A percentile compares a stretch with the other conserved stretches of the same genome.
Evolutionary conservation across 2,329 filamentous ascomycete genomes (phyloP).

Genomic region (Hypoxylon sp.): DNA sequence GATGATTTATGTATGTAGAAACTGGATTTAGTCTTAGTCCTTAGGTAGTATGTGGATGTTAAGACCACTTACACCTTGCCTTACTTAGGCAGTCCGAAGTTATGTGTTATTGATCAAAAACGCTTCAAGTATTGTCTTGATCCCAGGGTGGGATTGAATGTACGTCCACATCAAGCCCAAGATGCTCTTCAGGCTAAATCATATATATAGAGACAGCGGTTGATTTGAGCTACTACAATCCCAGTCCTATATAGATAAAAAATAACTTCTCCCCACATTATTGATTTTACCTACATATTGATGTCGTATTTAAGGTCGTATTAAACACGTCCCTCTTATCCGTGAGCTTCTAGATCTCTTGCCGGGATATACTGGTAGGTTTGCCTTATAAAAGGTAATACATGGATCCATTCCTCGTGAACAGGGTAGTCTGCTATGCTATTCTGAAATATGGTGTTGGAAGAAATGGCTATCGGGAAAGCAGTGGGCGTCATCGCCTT

Average conservation of each 20-base stretch:
- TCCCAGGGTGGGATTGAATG: not conserved
- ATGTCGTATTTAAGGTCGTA: conserved; percentile 26
- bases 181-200: conserved; percentile 36
- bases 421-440: not conserved
- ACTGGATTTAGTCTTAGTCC: not conserved
- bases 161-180: not conserved
- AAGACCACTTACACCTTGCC: not conserved
- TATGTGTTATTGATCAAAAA: not conserved
- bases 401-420: not conserved
- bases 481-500: conserved; percentile 27
- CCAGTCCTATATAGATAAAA: not conserved
- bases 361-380: conserved; percentile 4
- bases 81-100: too few species aligned
- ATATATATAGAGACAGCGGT: too few species aligned
- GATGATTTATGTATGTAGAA: not conserved
- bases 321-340: conserved; percentile 39
- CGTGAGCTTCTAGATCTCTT: conserved; percentile 33
- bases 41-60: not conserved
- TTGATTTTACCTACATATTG: conserved; percentile 29
- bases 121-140: not conserved
- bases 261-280: conserved; percentile 37
- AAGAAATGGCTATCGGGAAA: conserved; percentile 17
- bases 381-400: conserved; percentile 37
- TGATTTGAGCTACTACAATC: conserved; percentile 18
- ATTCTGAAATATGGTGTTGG: not conserved